Evolutionary conservation across 495 filamentous ascomycete genomes (phyloP).

Genomic region (Acidomyces sp.): DNA sequence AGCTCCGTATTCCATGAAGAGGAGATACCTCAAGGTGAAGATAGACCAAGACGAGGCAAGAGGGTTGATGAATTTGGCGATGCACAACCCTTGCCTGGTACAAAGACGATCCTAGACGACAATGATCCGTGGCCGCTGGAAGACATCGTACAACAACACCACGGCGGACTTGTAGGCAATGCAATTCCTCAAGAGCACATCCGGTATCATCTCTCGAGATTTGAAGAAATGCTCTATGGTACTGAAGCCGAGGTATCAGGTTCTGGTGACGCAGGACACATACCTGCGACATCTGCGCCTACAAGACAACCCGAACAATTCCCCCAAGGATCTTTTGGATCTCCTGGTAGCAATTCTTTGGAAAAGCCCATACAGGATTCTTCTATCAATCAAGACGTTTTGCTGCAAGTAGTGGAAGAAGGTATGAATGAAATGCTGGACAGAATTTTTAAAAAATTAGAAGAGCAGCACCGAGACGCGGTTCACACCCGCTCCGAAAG

Average conservation of each 20-base stretch:
- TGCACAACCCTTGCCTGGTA: slow-evolving; percentile 8
- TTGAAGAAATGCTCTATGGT: slow-evolving; percentile 37
- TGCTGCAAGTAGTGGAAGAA: slow-evolving; percentile 82
- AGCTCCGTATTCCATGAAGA: slow-evolving; percentile 25
- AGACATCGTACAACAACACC: slow-evolving; percentile 26
- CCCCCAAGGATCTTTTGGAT: too few species aligned
- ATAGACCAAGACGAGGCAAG: slow-evolving; percentile 14
- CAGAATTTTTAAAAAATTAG: slow-evolving; percentile 65
- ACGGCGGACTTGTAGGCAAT: slow-evolving; percentile 34
- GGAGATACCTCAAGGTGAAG: slow-evolving; percentile 17
- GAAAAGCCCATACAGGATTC: too few species aligned
- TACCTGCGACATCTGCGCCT: slow-evolving; percentile 15
- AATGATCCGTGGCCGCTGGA: slow-evolving; percentile 6
- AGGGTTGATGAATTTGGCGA: slow-evolving; percentile 11
- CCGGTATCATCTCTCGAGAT: slow-evolving; percentile 44
- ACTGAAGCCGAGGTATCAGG: slow-evolving; percentile 17
- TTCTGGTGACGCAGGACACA: slow-evolving; percentile 47
- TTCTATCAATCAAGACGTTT: slow-evolving; percentile 54
- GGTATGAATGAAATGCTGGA: slow-evolving; percentile 87
- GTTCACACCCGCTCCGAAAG: slow-evolving; percentile 50
- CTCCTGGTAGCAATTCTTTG: too few species aligned
- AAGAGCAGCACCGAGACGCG: slow-evolving; percentile 61
- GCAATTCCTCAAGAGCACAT: slow-evolving; percentile 51
- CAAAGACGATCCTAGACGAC: slow-evolving; percentile 13
- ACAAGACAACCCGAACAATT: too few species aligned